Base-by-base conservation (phyloP, 495 filamentous ascomycete species). In the Hypoxylon trugodes region DNA sequence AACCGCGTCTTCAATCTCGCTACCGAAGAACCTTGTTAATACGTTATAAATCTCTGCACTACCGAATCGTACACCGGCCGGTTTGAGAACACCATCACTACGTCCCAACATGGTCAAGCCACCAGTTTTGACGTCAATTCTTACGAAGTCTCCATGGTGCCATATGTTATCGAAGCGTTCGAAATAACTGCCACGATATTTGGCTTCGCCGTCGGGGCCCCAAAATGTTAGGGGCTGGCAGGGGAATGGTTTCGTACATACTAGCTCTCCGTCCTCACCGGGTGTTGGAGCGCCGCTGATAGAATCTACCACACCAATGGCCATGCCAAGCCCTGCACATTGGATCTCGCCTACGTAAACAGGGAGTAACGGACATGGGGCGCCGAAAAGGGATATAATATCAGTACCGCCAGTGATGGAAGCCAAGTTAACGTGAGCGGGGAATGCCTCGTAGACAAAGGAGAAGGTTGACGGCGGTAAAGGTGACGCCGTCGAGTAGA, bases 111-210 rank as follows among this genome's bases (percentile, higher is more conserved):
- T 73, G 36, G 88, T 74, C 50, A 97, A 72, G 0, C 92, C 93
- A 8, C 90, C 88, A 0, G 90, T 94, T 13, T 80, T 61, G 0
- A 86, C 84, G 66, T 91, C 87, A 64, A 97, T 80, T 19, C 89
- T 84, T 10, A 97, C 84, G 68, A 96, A 97, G 71, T 98, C 95
- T 2, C 95, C 95, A 70, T 98, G 95, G 73, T 96, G 92, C 95
- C 94, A 98, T 19, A 96, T 77, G 1, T 72, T 69, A 6, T 71
- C 74, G 67, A 97, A 97, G 9, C 84, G 83, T 52, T 93, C 90
- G 65, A 98, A 98, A 74, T 98, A 98, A 65, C 86, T 90, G 46
- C 84, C 86, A 37, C 80, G 81, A 75, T 98, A 98, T 68, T 89
- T 87, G 16, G 84, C 81, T 8, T 82, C 78, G n/a, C 93, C 92